These are phyloP conservation scores for Sphagnum tenellum DNA, from an alignment of 225 moss, liverwort and hornwort genomes.

Conservation along the genomic window DNA sequence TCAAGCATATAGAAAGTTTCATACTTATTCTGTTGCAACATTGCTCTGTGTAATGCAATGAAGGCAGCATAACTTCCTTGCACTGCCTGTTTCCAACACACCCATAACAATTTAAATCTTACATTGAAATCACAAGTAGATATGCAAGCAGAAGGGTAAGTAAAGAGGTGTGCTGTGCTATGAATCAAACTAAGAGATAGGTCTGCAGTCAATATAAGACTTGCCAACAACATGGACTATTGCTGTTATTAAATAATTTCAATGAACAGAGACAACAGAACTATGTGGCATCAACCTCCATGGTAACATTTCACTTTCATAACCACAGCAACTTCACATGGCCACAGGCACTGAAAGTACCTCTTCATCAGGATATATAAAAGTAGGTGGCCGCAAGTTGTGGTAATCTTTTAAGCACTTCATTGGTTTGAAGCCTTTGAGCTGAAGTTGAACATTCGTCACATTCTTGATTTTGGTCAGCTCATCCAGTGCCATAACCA, in stretches of 20 bases:
- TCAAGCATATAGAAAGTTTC: neutral
- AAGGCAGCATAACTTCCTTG: slow-evolving; percentile 86
- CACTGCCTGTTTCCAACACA: slow-evolving; percentile 41
- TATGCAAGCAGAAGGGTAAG: neutral
- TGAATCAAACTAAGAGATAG: too few species aligned
- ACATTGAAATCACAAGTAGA: neutral
- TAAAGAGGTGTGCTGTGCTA: too few species aligned
- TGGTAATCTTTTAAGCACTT: slow-evolving; percentile 67
- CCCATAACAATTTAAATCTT: neutral
- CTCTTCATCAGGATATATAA: slow-evolving; percentile 94
- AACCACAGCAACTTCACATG: too few species aligned
- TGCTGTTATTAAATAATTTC: too few species aligned
- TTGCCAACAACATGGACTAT: too few species aligned
- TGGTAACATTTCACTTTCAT: too few species aligned
- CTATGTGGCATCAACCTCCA: too few species aligned
- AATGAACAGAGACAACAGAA: too few species aligned
- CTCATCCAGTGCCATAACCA: slow-evolving; percentile 69
- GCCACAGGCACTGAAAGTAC: slow-evolving; percentile 14
- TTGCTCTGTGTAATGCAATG: slow-evolving; percentile 79
- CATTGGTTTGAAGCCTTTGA: slow-evolving; percentile 80
- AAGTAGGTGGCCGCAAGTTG: slow-evolving; percentile 89
- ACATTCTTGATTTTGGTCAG: slow-evolving; percentile 67
- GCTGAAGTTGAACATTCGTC: slow-evolving; percentile 66
- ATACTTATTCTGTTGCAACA: slow-evolving; percentile 73
- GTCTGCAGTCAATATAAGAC: too few species aligned